phyloP scores from a whole-genome alignment of 257 asterid species.

The Nicotiana sylvestris region DNA sequence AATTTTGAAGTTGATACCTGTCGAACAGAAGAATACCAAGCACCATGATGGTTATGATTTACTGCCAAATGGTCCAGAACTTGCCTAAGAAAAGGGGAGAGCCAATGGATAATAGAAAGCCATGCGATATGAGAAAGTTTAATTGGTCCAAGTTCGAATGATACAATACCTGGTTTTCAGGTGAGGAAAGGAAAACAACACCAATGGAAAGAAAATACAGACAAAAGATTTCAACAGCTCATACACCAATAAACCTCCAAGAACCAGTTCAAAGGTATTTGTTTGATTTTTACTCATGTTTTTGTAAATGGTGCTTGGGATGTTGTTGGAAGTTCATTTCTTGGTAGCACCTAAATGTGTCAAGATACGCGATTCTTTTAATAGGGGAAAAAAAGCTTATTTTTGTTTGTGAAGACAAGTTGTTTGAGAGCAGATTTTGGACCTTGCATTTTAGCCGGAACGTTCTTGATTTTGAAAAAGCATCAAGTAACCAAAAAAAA shows the following conservation, averaged over 20 bases:
- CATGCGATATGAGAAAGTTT: neutral
- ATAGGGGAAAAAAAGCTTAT: neutral
- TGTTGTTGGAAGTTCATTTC: neutral
- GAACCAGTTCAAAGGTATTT: neutral
- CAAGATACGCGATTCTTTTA: neutral
- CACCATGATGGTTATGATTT: constrained; percentile 70
- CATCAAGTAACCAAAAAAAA: neutral
- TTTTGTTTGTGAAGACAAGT: neutral
- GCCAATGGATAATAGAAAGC: neutral
- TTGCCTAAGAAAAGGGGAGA: constrained; percentile 27
- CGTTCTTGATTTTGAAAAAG: neutral
- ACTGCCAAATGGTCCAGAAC: constrained; percentile 68
- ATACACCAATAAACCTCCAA: neutral
- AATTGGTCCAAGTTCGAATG: neutral
- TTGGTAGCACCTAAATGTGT: neutral
- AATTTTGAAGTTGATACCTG: constrained; percentile 56
- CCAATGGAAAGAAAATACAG: neutral
- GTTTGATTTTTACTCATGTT: neutral
- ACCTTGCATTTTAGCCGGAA: neutral
- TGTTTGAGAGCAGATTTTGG: neutral
- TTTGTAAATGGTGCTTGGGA: neutral
- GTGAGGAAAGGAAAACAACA: neutral
- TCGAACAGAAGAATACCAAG: constrained; percentile 20
- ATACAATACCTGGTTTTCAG: neutral
- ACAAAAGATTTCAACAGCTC: neutral